phyloP scores from a whole-genome alignment of 805 yeast genomes.

The Spathaspora passalidarum region DNA sequence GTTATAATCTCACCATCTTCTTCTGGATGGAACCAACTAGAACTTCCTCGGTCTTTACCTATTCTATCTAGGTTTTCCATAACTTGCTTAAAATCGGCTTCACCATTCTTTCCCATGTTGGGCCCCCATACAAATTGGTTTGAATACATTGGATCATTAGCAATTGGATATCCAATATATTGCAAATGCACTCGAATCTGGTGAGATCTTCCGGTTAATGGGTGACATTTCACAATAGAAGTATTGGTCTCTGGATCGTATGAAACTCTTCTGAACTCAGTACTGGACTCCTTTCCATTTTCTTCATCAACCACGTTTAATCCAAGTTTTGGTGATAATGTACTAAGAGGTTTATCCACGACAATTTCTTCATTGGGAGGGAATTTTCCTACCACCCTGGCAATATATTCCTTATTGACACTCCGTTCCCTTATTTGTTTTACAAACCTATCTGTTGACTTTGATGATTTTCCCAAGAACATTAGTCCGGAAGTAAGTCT shows the following conservation, averaged over 20 bases:
- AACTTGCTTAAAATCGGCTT: conserved; percentile 48
- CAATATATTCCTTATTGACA: conserved; percentile 80
- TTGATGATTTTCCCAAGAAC: conserved; percentile 82
- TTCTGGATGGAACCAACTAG: conserved; percentile 63
- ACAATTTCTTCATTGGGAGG: conserved; percentile 48
- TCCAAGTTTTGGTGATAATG: conserved; percentile 72
- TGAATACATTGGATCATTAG: conserved; percentile 73
- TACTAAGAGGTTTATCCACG: conserved; percentile 66
- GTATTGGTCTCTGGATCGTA: conserved; percentile 55
- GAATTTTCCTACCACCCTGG: conserved; percentile 84
- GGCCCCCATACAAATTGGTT: conserved; percentile 80
- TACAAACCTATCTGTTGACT: conserved; percentile 74
- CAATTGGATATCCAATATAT: conserved; percentile 50
- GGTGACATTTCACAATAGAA: conserved; percentile 78
- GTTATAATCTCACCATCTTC: conserved; percentile 65
- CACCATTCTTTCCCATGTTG: conserved; percentile 59
- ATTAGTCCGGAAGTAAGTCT: conserved; percentile 89
- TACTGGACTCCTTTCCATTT: conserved; percentile 69
- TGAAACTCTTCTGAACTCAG: conserved; percentile 64
- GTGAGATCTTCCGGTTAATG: conserved; percentile 91
- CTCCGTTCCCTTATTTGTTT: conserved; percentile 69
- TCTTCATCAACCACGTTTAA: conserved; percentile 51
- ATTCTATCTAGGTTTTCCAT: conserved; percentile 51
- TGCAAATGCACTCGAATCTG: conserved; percentile 94
- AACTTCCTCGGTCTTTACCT: conserved; percentile 68